These are phyloP conservation scores for Sphaerulina musiva DNA, from an alignment of 2,329 filamentous ascomycete species.

Conservation along the genomic window DNA sequence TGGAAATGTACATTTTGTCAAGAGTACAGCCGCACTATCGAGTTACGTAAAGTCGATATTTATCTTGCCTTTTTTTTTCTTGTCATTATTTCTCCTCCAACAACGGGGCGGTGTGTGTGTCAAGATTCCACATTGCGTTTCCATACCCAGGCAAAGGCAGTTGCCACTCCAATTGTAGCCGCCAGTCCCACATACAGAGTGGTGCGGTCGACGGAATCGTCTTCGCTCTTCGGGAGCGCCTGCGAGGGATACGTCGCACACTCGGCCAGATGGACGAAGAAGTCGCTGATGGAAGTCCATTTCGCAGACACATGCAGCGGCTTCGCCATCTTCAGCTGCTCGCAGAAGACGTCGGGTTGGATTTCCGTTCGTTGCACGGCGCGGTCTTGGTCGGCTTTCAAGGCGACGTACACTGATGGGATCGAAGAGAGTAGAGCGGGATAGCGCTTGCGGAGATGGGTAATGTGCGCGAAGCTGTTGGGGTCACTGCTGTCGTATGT, in stretches of 20 bases:
- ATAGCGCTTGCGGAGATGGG: constrained; percentile 69
- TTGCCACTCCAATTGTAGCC: constrained; percentile 56
- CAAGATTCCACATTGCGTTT: constrained; percentile 37
- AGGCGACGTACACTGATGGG: constrained; percentile 81
- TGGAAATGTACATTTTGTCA: too few species aligned
- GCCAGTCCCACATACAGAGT: constrained; percentile 79
- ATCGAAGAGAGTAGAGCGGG: constrained; percentile 73
- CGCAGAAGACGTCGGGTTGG: constrained; percentile 89
- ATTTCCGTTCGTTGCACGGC: constrained; percentile 88
- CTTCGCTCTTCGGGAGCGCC: constrained; percentile 83
- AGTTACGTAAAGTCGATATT: too few species aligned
- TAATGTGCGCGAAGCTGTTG: constrained; percentile 89
- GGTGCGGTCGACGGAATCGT: constrained; percentile 73
- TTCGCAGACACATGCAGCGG: constrained; percentile 91
- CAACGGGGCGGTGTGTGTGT: background rate
- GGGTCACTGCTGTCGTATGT: constrained; percentile 95
- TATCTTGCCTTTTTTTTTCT: too few species aligned
- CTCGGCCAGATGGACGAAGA: constrained; percentile 87
- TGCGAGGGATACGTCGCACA: constrained; percentile 82
- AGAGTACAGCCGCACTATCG: too few species aligned
- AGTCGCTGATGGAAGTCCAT: constrained; percentile 87
- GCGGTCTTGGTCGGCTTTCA: constrained; percentile 94
- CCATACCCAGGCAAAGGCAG: constrained; percentile 56
- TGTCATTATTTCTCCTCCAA: too few species aligned
- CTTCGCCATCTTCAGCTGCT: constrained; percentile 75